Base-by-base conservation (phyloP, 176 grass and related monocot species). In the Bonia amplexicaulis region DNA sequence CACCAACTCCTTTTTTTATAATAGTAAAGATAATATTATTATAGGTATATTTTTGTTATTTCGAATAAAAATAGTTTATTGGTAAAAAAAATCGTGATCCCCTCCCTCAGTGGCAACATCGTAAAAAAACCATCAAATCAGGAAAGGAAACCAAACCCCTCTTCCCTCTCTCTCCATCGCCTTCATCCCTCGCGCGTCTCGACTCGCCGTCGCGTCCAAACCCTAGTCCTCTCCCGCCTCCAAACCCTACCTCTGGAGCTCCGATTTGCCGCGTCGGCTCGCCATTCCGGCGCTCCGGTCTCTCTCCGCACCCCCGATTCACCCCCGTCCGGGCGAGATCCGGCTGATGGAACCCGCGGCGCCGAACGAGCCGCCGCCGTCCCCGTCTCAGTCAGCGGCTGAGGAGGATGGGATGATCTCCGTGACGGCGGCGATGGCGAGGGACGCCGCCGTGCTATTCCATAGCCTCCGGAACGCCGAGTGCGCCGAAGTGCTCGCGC, bases 361-460 rank as follows among this genome's bases (percentile, higher is more conserved):
- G 41, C 84, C 79, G 33, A 88, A 92, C 70, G 95, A 94, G 77
- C 66, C 90, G 25, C 78, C 90, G 8, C 78, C 60, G 47, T 77
- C 83, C 17, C 62, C 61, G 54, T n/a, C 69, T 2, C 84, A 45
- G 62, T 40, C 87, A 5, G 49, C 60, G 12, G 66, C 15, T 12
- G 87, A 86, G 78, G 76, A 93, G 23, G 92, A 94, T 23, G 92
- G 80, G 44, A 80, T 80, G 57, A 78, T 92, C 42, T 93, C 95
- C 7, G 90, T 74, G 17, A 86, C 95, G 15, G 92, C 87, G 26
- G 79, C 78, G 10, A 84, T 98, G 70, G 93, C 95, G 9, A 93
- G 88, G 80, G 95, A 95, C 40, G 93, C 93, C 5, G 67, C 95
- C 37, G 61, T 92, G 42, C 59, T 93, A 5, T 98, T 95, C 85